Evolutionary conservation across 2,329 filamentous ascomycete genomes (phyloP).

Genomic region (Talaromyces sp.): DNA sequence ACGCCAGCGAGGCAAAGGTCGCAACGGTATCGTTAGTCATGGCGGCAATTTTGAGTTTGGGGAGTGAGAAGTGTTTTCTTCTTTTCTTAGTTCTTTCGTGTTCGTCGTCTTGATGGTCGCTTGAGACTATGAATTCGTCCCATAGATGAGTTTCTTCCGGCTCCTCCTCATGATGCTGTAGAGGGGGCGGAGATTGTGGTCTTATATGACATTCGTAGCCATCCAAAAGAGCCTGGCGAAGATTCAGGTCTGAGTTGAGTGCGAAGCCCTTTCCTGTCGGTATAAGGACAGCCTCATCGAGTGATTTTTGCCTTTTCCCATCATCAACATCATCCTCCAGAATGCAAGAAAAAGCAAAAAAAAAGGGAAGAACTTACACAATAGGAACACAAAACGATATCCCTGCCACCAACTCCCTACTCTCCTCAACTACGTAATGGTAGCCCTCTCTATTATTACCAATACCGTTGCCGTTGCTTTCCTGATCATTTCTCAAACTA

Average conservation of each 20-base stretch:
- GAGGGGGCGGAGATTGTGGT: conserved; percentile 25
- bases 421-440: conserved; percentile 19
- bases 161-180: not conserved
- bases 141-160: not conserved
- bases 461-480: not conserved
- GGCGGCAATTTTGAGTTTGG: conserved; percentile 63
- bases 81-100: conserved; percentile 23
- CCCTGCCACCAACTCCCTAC: conserved; percentile 36
- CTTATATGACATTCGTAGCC: conserved; percentile 44
- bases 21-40: conserved; percentile 77
- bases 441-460: not conserved
- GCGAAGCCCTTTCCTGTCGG: conserved; percentile 54
- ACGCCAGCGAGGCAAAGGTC: conserved; percentile 72
- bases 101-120: not conserved
- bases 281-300: conserved; percentile 51
- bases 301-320: conserved; percentile 40
- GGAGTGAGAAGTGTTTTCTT: conserved; percentile 45
- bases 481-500: conserved; percentile 30
- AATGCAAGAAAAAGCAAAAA: not conserved
- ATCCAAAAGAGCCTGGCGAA: conserved; percentile 33
- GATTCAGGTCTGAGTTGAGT: conserved; percentile 32
- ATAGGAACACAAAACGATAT: conserved; percentile 46
- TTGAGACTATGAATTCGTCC: not conserved
- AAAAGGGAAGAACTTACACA: conserved; percentile 28
- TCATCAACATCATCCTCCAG: not conserved